Percentiles rank a stretch among this genome's conserved stretches.
These are phyloP conservation scores for Aspergillus haitiensis DNA, from an alignment of 495 filamentous ascomycete species.

Conservation along the genomic window DNA sequence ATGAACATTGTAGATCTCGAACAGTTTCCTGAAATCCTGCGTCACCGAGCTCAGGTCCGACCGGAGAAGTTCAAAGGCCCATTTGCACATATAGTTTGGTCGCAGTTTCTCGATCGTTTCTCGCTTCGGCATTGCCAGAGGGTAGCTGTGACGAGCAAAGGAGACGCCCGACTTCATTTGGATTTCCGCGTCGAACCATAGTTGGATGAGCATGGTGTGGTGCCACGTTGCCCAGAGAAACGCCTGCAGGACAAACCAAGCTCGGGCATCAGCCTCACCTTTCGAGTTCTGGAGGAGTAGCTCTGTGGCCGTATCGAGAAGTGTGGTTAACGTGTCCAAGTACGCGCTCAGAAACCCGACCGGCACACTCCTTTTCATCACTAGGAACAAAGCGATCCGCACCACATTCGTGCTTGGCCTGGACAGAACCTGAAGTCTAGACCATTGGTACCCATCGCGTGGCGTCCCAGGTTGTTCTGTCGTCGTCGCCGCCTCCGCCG, in stretches of 20 bases:
- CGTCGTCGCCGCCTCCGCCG: not conserved
- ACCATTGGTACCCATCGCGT: not conserved
- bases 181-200: slow-evolving; percentile 9
- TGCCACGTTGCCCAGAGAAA: slow-evolving; percentile 15
- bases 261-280: slow-evolving; percentile 1
- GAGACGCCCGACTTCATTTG: not conserved
- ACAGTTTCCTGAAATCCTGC: slow-evolving; percentile 11
- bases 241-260: slow-evolving; percentile 12
- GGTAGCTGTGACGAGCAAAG: slow-evolving; percentile 1
- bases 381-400: slow-evolving; percentile 5
- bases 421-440: not conserved
- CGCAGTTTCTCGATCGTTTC: not conserved
- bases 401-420: slow-evolving; percentile 8
- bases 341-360: slow-evolving; percentile 1
- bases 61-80: slow-evolving; percentile 10
- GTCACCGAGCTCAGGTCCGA: slow-evolving; percentile 12
- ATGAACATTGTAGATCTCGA: slow-evolving; percentile 1
- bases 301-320: slow-evolving; percentile 5
- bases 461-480: not conserved
- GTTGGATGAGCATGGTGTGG: slow-evolving; percentile 5
- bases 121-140: not conserved
- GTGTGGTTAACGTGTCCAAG: slow-evolving; percentile 3
- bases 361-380: slow-evolving; percentile 2
- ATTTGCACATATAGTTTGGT: slow-evolving; percentile 13
- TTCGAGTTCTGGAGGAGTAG: not conserved